Evolutionary conservation across 768 basidiomycete genomes (phyloP).

Genomic region (Russula lepida): DNA sequence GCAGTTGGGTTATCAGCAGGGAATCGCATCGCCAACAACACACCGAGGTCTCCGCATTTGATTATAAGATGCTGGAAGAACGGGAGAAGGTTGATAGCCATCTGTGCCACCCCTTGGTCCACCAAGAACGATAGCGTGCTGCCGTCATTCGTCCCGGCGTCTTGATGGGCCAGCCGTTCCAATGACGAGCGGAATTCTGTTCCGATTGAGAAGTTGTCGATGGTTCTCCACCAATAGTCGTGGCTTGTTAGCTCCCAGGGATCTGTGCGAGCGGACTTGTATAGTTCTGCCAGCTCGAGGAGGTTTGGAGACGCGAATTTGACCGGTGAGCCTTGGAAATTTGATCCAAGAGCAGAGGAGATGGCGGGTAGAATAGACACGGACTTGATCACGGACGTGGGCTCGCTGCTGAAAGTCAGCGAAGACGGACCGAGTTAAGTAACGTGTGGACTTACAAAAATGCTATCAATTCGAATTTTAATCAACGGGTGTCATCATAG

Average conservation of each 20-base stretch:
- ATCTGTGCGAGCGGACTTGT: conserved; percentile 40
- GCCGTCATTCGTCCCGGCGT: conserved; percentile 27
- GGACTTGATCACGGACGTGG: conserved; percentile 85
- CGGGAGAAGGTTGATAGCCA: conserved; percentile 74
- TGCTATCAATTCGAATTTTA: conserved; percentile 33
- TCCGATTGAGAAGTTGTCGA: conserved; percentile 60
- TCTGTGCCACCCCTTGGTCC: conserved; percentile 67
- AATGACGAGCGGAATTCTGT: conserved; percentile 59
- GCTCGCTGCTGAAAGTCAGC: conserved; percentile 52
- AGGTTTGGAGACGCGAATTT: conserved; percentile 79
- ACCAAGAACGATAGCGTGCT: conserved; percentile 54
- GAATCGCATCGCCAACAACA: conserved; percentile 54
- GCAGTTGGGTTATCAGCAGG: conserved; percentile 33
- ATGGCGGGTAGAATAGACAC: conserved; percentile 59
- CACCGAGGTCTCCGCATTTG: conserved; percentile 72
- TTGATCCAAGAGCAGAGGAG: conserved; percentile 29
- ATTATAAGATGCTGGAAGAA: conserved; percentile 79
- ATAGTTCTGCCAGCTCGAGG: conserved; percentile 61
- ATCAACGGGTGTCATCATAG: background rate
- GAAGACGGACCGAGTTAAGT: too few species aligned
- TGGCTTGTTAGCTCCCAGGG: conserved; percentile 43
- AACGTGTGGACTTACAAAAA: conserved; percentile 55
- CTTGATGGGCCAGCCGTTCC: conserved; percentile 45
- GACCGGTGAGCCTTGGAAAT: conserved; percentile 37
- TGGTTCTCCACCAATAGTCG: conserved; percentile 52